Percentiles rank a stretch among this genome's conserved stretches.
These are phyloP conservation scores for Coccomyxa subellipsoidea DNA, from an alignment of 163 green algal species.

Conservation along the genomic window DNA sequence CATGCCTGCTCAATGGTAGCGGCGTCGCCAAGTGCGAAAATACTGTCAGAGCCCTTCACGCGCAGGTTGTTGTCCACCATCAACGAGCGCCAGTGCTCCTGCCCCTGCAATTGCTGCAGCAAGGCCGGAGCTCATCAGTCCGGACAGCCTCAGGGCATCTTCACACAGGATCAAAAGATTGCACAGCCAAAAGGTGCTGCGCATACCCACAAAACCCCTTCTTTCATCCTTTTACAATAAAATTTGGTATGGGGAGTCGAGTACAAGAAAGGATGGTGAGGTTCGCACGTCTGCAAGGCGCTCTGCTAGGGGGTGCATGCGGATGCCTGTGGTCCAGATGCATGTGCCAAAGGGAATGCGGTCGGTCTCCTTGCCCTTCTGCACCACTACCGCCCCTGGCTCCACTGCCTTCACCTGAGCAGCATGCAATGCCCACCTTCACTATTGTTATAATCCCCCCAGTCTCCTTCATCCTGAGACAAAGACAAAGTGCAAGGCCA, in stretches of 20 bases:
- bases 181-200: too few relatives aligned
- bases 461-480: too few relatives aligned
- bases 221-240: too few relatives aligned
- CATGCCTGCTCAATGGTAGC: slow-evolving; percentile 34
- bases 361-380: slow-evolving; percentile 10
- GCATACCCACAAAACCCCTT: too few relatives aligned
- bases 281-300: slow-evolving; percentile 12
- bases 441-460: too few relatives aligned
- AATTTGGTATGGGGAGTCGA: too few relatives aligned
- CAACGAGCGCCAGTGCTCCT: slow-evolving; percentile 16
- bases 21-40: slow-evolving; percentile 47
- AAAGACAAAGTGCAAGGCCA: too few relatives aligned
- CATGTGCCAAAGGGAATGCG: slow-evolving; percentile 38
- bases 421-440: too few relatives aligned
- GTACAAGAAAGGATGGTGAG: background rate
- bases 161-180: too few relatives aligned
- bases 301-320: slow-evolving; percentile 35
- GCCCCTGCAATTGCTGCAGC: background rate
- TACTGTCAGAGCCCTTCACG: slow-evolving; percentile 36
- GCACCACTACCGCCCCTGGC: slow-evolving; percentile 20
- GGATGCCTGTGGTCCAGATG: slow-evolving; percentile 50
- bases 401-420: slow-evolving; percentile 33
- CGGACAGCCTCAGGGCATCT: too few relatives aligned
- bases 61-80: slow-evolving; percentile 30
- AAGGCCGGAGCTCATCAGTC: background rate